phyloP scores from a whole-genome alignment of 805 yeast species.

The Candida pseudofarinosa region DNA sequence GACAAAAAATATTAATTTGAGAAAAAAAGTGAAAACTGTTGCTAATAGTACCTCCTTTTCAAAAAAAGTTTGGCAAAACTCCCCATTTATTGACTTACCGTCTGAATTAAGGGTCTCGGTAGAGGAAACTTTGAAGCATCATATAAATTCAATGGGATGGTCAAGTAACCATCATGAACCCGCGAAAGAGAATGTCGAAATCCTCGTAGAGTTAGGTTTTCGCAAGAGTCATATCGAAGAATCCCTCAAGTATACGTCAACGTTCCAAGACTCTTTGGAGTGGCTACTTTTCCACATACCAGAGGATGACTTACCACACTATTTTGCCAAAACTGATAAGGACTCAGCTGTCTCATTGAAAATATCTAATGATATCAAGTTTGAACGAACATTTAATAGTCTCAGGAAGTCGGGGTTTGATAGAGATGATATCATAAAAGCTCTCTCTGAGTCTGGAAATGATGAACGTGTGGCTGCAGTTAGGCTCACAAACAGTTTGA shows the following conservation, averaged over 20 bases:
- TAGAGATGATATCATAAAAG: conserved; percentile 53
- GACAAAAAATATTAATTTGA: conserved; percentile 3
- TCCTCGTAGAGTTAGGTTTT: conserved; percentile 52
- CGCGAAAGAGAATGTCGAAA: conserved; percentile 1
- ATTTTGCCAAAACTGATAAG: conserved; percentile 52
- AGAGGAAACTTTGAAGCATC: conserved; percentile 56
- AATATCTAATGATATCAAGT: conserved; percentile 47
- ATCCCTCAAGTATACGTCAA: conserved; percentile 54
- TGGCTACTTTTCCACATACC: conserved; percentile 89
- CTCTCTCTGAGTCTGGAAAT: conserved; percentile 36
- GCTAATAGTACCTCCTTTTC: conserved; percentile 27
- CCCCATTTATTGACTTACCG: conserved; percentile 65
- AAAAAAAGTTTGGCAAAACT: conserved; percentile 64
- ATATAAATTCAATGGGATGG: conserved; percentile 47
- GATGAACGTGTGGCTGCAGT: conserved; percentile 53
- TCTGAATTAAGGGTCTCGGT: conserved; percentile 58
- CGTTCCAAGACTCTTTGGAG: conserved; percentile 54
- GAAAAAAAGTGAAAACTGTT: neutral
- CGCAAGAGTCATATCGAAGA: conserved; percentile 66
- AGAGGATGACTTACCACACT: conserved; percentile 83
- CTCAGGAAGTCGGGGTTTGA: conserved; percentile 69
- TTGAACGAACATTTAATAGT: conserved; percentile 56
- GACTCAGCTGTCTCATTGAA: conserved; percentile 59
- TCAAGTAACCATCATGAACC: conserved; percentile 18
- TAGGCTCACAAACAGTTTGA: conserved; percentile 38